These are phyloP conservation scores for Mycocentrospora acerina DNA, from an alignment of 2,329 filamentous ascomycete species.

Conservation along the genomic window DNA sequence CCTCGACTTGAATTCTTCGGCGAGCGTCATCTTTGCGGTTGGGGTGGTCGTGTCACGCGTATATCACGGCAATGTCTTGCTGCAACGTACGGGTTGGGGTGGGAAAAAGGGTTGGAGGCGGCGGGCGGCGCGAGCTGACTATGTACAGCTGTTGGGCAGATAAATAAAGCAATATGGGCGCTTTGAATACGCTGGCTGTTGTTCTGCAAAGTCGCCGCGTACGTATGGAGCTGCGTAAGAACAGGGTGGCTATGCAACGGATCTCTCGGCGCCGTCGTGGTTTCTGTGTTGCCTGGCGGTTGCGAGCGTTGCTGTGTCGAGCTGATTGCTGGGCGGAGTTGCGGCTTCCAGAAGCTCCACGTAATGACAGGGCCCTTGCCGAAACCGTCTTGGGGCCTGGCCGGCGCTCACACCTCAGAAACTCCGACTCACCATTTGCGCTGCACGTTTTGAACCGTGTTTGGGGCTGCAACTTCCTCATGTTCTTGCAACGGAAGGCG, in stretches of 20 bases:
- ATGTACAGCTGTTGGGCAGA: conserved; percentile 23
- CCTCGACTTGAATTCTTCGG: conserved; percentile 63
- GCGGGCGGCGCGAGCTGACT: conserved; percentile 26
- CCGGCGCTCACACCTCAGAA: conserved; percentile 15
- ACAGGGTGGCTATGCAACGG: conserved; percentile 32
- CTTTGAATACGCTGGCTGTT: conserved; percentile 5
- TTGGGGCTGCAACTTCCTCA: conserved; percentile 22
- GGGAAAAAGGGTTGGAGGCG: conserved; percentile 11
- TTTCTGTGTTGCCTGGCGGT: conserved; percentile 22
- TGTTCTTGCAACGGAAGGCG: conserved; percentile 18
- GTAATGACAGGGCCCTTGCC: conserved; percentile 31
- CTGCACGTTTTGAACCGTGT: conserved; percentile 21
- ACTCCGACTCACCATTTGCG: conserved; percentile 15
- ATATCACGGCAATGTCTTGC: conserved; percentile 4
- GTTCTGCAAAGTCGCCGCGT: conserved; percentile 14
- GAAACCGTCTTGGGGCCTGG: conserved; percentile 22
- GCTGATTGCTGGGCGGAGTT: conserved; percentile 15
- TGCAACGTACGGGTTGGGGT: not conserved
- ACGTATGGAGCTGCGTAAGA: conserved; percentile 32
- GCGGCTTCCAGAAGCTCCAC: conserved; percentile 38
- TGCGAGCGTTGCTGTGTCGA: conserved; percentile 19
- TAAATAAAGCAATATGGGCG: conserved; percentile 19
- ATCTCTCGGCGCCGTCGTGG: conserved; percentile 5
- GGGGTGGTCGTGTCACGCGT: conserved; percentile 7
- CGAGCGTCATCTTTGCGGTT: conserved; percentile 54